Evolutionary conservation across 129 eudicot species (phyloP), one percentile per base, ranked within the genome.

Genomic region (Flaveria bidentis): DNA sequence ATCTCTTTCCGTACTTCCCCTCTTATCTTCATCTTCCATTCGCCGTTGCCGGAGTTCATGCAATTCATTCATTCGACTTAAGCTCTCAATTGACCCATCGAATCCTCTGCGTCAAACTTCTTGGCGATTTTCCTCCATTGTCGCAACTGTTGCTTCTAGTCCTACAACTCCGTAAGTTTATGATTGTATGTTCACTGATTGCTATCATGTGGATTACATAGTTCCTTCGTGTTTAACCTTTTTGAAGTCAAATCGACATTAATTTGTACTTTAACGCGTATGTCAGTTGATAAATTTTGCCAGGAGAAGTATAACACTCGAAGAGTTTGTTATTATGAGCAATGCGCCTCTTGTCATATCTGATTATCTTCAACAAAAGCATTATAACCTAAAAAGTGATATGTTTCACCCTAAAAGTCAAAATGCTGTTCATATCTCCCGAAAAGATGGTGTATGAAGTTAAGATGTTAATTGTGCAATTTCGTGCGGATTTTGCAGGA

Each of bases 151-250:
- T 71, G 64, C 86, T 4, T 82, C 82, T 33, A 88, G 81, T 76
- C 91, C 89, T 49, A 88, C 98, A 17, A 61, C 84, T 77, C 78
- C 78, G 97, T 88, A 80, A 83, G 88, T 69, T 71, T 26, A 15
- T 57, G 18, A 14, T 41, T 53, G 0, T 23, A 36, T 42, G 49
- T 36, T 20, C 5, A 20, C 56, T 41, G 22, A 76, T 66, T 76
- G 73, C 49, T 63, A 13, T 36, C 18, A 30, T 33, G 41, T 65
- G 26, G 39, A 55, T 12, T 77, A n/a, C 13, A 20, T 50, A 11
- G 42, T 9, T 12, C 5, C 9, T 26, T 71, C 20, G 39, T 18
- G 26, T 18, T 18, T 50, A 45, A 57, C 39, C 49, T 23, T 23
- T 65, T 9, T 5, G 3, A 47, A 45, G 41, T 77, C 81, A 67